Evolutionary conservation across 2,329 filamentous ascomycete genomes (phyloP).

Genomic region (Calonectria montana): DNA sequence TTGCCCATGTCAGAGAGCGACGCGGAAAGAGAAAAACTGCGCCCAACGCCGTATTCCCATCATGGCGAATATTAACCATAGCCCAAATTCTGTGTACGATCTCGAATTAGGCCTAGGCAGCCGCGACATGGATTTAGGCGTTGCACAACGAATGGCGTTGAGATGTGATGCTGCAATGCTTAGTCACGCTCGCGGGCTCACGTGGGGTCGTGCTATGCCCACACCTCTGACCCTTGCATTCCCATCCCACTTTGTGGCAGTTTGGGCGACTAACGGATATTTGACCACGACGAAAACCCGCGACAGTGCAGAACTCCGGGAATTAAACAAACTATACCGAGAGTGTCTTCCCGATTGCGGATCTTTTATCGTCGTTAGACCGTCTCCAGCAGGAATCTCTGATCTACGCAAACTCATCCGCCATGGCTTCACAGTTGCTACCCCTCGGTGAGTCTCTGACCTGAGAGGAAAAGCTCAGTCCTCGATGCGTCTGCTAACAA

Average conservation of each 20-base stretch:
- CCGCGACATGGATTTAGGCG: slow-evolving; percentile 42
- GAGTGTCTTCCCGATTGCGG: background rate
- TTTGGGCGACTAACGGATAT: slow-evolving; percentile 27
- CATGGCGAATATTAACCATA: slow-evolving; percentile 39
- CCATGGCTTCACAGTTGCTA: slow-evolving; percentile 79
- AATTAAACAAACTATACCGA: background rate
- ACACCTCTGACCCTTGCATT: slow-evolving; percentile 34
- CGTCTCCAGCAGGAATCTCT: background rate
- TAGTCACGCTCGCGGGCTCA: slow-evolving; percentile 52
- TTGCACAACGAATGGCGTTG: slow-evolving; percentile 17
- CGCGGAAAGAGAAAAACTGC: slow-evolving; percentile 23
- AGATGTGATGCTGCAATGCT: slow-evolving; percentile 32
- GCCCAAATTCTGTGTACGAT: slow-evolving; percentile 28
- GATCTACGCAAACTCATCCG: slow-evolving; percentile 32
- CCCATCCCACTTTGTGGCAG: slow-evolving; percentile 44
- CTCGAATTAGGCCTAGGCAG: slow-evolving; percentile 42
- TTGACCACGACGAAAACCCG: slow-evolving; percentile 14
- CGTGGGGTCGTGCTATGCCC: slow-evolving; percentile 45
- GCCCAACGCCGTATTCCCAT: slow-evolving; percentile 38
- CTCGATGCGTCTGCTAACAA: slow-evolving; percentile 32
- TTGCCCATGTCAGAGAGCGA: slow-evolving; percentile 35
- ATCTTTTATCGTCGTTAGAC: background rate
- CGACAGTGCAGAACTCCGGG: background rate
- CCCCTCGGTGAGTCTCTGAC: slow-evolving; percentile 68
- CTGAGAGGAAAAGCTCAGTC: background rate